A percentile compares a stretch with the other conserved stretches of the same genome.
phyloP scores from a whole-genome alignment of 345 rosid genomes.

The Pistacia vera region DNA sequence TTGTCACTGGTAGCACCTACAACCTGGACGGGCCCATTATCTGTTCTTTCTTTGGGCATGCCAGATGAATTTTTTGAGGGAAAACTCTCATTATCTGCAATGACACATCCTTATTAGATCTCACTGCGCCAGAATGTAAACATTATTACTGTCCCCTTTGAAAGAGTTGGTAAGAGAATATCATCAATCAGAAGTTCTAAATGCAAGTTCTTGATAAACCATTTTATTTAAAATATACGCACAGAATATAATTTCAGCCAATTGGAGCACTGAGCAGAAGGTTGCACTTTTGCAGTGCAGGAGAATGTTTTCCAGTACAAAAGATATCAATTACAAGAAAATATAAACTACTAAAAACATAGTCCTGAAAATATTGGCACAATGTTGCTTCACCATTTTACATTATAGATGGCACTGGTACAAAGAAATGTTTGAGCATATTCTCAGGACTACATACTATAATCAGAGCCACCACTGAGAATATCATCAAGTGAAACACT shows the following conservation, averaged over 20 bases:
- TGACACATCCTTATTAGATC: too few species aligned
- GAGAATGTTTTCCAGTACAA: slow-evolving; percentile 29
- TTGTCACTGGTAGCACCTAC: too few species aligned
- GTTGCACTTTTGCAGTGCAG: slow-evolving; percentile 10
- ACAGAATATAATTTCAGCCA: slow-evolving; percentile 12
- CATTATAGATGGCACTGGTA: slow-evolving; percentile 37
- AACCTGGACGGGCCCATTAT: too few species aligned
- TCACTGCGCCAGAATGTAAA: too few species aligned
- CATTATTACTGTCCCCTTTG: too few species aligned
- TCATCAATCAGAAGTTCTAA: too few species aligned
- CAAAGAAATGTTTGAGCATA: slow-evolving; percentile 38
- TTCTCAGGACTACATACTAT: slow-evolving; percentile 77
- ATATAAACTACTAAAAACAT: slow-evolving; percentile 4
- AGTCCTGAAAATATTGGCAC: slow-evolving; percentile 19
- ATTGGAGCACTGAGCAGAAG: not conserved
- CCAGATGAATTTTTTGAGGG: too few species aligned
- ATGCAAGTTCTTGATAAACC: too few species aligned
- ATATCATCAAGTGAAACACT: slow-evolving; percentile 76
- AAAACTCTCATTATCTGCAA: too few species aligned
- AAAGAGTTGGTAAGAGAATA: too few species aligned
- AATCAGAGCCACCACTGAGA: slow-evolving; percentile 78
- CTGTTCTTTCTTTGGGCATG: too few species aligned
- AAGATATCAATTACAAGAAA: slow-evolving; percentile 32
- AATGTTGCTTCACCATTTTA: slow-evolving; percentile 31
- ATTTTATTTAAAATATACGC: not conserved